Evolutionary conservation across 192 early-diverging fungal species (phyloP).

Genomic region (Dissophora globulifera): DNA sequence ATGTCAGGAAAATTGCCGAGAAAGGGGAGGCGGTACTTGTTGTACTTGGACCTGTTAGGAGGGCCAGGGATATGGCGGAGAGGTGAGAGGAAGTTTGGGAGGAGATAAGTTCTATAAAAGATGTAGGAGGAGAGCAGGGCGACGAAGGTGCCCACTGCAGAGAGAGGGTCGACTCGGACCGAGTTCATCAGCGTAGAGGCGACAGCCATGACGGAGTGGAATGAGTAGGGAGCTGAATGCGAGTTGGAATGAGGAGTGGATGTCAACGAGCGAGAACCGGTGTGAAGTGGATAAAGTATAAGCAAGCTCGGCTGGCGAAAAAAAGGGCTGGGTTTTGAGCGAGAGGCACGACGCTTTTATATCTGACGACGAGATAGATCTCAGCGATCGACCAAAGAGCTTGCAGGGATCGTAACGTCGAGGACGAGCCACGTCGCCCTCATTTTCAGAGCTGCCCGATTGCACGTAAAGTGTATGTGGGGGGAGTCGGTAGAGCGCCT

Average conservation of each 20-base stretch:
- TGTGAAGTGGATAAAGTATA: background rate
- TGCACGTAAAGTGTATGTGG: too few species aligned
- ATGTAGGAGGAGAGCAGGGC: conserved; percentile 40
- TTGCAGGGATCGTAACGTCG: too few species aligned
- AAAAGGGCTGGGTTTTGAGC: too few species aligned
- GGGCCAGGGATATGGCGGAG: conserved; percentile 62
- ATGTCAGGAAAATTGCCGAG: conserved; percentile 60
- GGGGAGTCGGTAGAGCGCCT: too few species aligned
- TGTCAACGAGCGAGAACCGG: too few species aligned
- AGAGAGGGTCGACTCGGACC: conserved; percentile 6
- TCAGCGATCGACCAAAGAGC: too few species aligned
- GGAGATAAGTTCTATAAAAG: conserved; percentile 51
- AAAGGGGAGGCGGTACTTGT: conserved; percentile 49
- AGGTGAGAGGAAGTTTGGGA: conserved; percentile 54
- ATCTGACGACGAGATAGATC: too few species aligned
- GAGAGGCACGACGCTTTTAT: too few species aligned
- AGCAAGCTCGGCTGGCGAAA: conserved; percentile 1
- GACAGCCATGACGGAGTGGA: conserved; percentile 14
- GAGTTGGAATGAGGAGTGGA: background rate
- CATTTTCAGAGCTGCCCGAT: too few species aligned
- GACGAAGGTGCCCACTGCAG: conserved; percentile 8
- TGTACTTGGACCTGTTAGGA: conserved; percentile 44
- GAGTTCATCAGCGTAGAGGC: conserved; percentile 14
- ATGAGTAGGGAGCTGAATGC: background rate
- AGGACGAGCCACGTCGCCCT: background rate